These are phyloP conservation scores for Aspergillus niger DNA, from an alignment of 2,329 filamentous ascomycete species.

Conservation along the genomic window DNA sequence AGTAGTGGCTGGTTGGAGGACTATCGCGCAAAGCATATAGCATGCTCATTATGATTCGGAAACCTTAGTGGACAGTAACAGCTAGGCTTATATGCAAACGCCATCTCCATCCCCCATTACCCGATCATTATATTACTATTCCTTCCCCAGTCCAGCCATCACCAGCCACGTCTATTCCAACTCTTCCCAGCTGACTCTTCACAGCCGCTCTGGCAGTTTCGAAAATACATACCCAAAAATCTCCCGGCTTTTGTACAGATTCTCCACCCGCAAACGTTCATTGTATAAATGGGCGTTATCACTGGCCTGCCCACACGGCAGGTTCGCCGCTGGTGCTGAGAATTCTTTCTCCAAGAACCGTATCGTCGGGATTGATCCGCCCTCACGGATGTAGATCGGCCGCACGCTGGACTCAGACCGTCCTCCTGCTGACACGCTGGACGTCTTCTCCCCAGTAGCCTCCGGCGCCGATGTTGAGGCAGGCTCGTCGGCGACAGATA, in stretches of 20 bases:
- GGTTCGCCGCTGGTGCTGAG: slow-evolving; percentile 81
- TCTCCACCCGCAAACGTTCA: slow-evolving; percentile 83
- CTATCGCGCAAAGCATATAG: too few relatives aligned
- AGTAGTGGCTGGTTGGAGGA: too few relatives aligned
- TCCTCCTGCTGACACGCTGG: neutral
- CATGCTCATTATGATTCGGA: too few relatives aligned
- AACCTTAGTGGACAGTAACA: neutral
- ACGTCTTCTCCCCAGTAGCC: neutral
- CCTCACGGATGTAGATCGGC: slow-evolving; percentile 91
- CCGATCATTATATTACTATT: too few relatives aligned
- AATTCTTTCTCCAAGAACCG: slow-evolving; percentile 95
- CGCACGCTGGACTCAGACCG: slow-evolving; percentile 20
- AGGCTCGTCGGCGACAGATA: slow-evolving; percentile 2
- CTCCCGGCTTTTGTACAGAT: slow-evolving; percentile 86
- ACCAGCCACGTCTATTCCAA: too few relatives aligned
- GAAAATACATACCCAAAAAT: slow-evolving; percentile 87
- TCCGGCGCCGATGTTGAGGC: neutral
- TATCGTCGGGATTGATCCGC: slow-evolving; percentile 92
- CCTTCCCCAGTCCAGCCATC: too few relatives aligned
- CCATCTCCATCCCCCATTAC: neutral
- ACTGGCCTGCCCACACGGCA: slow-evolving; percentile 92
- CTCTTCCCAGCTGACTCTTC: neutral
- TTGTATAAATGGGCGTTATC: slow-evolving; percentile 95
- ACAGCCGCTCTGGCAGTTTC: slow-evolving; percentile 53
- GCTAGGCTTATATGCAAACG: neutral